Evolutionary conservation across 768 basidiomycete species (phyloP).

Genomic region (Wakefieldia striispora): DNA sequence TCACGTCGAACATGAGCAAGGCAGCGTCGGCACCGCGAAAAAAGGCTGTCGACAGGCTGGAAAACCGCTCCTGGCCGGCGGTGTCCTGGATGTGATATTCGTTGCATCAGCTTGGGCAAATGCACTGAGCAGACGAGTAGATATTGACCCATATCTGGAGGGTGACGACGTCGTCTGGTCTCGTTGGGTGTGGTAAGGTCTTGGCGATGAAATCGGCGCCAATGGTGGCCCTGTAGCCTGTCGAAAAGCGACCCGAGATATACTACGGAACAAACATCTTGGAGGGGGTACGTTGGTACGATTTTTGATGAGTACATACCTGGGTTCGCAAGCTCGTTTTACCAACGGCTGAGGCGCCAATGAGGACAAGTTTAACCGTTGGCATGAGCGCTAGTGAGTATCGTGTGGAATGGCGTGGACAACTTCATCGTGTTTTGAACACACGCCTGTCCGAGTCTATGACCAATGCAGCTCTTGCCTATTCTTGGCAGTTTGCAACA

Average conservation of each 20-base stretch:
- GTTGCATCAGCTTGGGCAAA: constrained; percentile 4
- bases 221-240: constrained; percentile 80
- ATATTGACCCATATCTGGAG: constrained; percentile 65
- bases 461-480: constrained; percentile 8
- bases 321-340: constrained; percentile 79
- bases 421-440: constrained; percentile 10
- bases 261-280: constrained; percentile 44
- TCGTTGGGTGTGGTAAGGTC: constrained; percentile 58
- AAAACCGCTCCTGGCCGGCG: constrained; percentile 87
- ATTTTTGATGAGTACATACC: constrained; percentile 38
- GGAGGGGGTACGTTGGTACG: not conserved
- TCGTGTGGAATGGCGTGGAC: constrained; percentile 13
- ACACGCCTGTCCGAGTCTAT: constrained; percentile 4
- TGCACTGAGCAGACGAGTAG: not conserved
- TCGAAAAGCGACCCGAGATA: constrained; percentile 72
- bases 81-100: constrained; percentile 54
- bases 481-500: constrained; percentile 1
- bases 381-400: constrained; percentile 42
- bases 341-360: constrained; percentile 82
- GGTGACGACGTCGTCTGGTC: constrained; percentile 54
- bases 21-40: constrained; percentile 85
- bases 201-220: constrained; percentile 89
- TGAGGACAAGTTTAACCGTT: constrained; percentile 78
- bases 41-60: constrained; percentile 76
- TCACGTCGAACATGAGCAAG: constrained; percentile 79